Evolutionary conservation across 164 flowering plant genomes (phyloP).

Genomic region (Sextonia rubra): DNA sequence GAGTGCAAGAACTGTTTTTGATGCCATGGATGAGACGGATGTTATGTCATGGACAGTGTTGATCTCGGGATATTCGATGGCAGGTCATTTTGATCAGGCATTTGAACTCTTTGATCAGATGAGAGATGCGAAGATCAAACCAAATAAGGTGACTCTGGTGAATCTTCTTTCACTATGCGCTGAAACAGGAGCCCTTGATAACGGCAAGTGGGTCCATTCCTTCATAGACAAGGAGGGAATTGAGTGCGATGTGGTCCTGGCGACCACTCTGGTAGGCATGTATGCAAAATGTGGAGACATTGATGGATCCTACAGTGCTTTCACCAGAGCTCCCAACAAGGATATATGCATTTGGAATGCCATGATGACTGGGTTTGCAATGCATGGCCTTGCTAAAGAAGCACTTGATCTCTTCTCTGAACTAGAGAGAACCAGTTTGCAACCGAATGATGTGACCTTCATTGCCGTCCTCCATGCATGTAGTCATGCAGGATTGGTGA

Average conservation of each 20-base stretch:
- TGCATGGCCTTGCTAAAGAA: constrained; percentile 54
- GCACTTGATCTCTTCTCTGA: constrained; percentile 41
- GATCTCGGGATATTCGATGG: constrained; percentile 44
- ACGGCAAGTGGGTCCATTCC: constrained; percentile 50
- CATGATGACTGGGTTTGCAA: constrained; percentile 49
- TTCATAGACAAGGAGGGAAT: constrained; percentile 33
- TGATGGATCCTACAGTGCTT: constrained; percentile 31
- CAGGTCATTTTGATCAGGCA: constrained; percentile 27
- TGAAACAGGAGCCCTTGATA: constrained; percentile 44
- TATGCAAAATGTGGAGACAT: constrained; percentile 52
- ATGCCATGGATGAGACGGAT: constrained; percentile 33
- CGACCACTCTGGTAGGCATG: constrained; percentile 45
- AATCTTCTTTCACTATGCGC: constrained; percentile 41
- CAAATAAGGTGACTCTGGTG: constrained; percentile 40
- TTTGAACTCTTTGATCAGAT: constrained; percentile 33
- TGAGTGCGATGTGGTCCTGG: constrained; percentile 30
- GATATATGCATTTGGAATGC: constrained; percentile 57
- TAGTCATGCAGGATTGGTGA: constrained; percentile 57
- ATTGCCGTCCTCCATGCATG: constrained; percentile 49
- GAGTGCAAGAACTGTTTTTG: constrained; percentile 40
- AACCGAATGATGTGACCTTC: constrained; percentile 51
- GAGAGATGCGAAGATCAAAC: constrained; percentile 28
- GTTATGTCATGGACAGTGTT: constrained; percentile 35
- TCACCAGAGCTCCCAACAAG: constrained; percentile 25
- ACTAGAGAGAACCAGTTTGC: constrained; percentile 28